Conservation (phyloP, 352 stramenopile species). For the Phytophthora aleatoria region DNA sequence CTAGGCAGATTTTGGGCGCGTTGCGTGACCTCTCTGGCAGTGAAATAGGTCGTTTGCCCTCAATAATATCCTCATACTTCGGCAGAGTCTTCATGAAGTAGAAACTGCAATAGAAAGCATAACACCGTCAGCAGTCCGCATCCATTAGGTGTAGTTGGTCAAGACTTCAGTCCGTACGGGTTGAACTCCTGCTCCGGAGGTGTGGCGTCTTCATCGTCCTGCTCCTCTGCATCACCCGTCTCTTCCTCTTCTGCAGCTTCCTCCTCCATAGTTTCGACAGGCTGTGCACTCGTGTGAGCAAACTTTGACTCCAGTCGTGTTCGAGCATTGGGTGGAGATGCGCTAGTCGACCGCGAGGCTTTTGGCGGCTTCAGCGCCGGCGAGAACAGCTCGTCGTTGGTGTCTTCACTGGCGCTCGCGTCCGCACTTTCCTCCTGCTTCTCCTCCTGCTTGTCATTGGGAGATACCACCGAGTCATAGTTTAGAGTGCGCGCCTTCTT, state of each 20-base stretch:
- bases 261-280: conserved; percentile 39
- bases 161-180: conserved; percentile 41
- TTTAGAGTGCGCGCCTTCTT: conserved; percentile 35
- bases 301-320: conserved; percentile 42
- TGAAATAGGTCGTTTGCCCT: conserved; percentile 50
- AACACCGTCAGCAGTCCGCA: background rate
- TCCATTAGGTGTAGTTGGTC: background rate
- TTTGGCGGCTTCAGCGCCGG: conserved; percentile 65
- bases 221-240: conserved; percentile 30
- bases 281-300: conserved; percentile 13
- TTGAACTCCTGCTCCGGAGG: conserved; percentile 75
- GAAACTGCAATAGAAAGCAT: conserved; percentile 46
- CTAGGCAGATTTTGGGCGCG: conserved; percentile 76
- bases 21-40: conserved; percentile 59
- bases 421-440: conserved; percentile 12
- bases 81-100: conserved; percentile 89
- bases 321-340: conserved; percentile 40
- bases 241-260: conserved; percentile 29
- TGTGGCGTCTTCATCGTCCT: conserved; percentile 45
- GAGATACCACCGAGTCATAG: conserved; percentile 25
- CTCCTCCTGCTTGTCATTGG: conserved; percentile 20
- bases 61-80: conserved; percentile 76
- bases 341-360: conserved; percentile 40
- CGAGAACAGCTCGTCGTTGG: conserved; percentile 74
- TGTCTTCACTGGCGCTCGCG: conserved; percentile 30